Evolutionary conservation across 208 protist species (phyloP), one percentile per base, ranked within the genome.

Genomic region (Leishmania tropica): DNA sequence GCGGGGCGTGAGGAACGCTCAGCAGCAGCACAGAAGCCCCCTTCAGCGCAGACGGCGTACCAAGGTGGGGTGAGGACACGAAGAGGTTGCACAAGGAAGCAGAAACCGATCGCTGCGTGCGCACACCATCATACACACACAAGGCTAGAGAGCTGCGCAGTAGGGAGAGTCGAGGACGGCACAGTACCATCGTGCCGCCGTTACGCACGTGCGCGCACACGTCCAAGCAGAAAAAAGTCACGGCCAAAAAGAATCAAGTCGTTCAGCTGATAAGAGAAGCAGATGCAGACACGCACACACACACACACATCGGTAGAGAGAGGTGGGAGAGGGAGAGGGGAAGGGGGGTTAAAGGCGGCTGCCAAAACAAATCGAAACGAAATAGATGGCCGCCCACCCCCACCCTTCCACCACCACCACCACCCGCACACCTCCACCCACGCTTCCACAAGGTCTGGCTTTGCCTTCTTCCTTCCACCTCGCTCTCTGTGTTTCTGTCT

Each of bases 161-260:
- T 37, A 24, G 13, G 48, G 42, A 4, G 48, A 76, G 19, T n/a
- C 1, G 68, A 31, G 68, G 19, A 47, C 21, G 68, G 21, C 24
- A 21, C 45, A 51, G 8, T 6, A 17, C 28, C 21, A 75, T 75
- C 70, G 8, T 13, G 70, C 47, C n/a, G 28, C 37, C 47, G 56
- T n/a, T 62, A 58, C 72, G 60, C 72, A 76, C 3, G 47, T 11
- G 53, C 56, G 31, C 75, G 56, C n/a, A 51, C 75, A 70, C 58
- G 48, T 58, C 13, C 56, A 40, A n/a, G 48, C 8, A 58, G 28
- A 58, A 72, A 45, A 42, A 5, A 47, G 31, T 0, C 17, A 45
- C 37, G 17, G 17, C 2, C 3, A 62, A 11, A 51, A 56, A 56
- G 8, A 60, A 21, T 11, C 1, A 53, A 56, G 37, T 76, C 51